Evolutionary conservation across 225 moss, liverwort and hornwort genomes (phyloP), one percentile per base, ranked within the genome.

Genomic region (Sphagnum contortum): DNA sequence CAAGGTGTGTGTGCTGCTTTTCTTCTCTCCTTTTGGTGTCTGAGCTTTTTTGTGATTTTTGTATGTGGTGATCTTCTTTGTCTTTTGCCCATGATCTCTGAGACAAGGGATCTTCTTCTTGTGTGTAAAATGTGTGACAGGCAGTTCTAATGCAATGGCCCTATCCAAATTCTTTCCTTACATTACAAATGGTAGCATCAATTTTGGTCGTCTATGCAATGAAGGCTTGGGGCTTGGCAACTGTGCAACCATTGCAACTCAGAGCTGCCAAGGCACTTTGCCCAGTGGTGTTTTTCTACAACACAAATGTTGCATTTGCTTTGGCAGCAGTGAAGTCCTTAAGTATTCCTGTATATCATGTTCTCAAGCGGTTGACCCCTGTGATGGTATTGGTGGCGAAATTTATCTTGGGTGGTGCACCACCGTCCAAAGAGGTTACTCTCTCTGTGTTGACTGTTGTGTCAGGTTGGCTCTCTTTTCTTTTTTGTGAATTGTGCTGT

Each of bases 111-210:
- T 29, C 11, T 6, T 51, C 60, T 61, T 66, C 8, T 66, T 12
- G 55, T 3, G 47, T 71, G 56, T 64, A 55, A 68, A 81, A 85
- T 3, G 47, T 71, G 56, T 64, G 55, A 68, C 85, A 85, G 85
- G 85, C 85, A 74, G 85, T 85, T 60, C 66, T 85, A 7, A 78
- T 79, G 59, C 78, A 85, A 68, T 85, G 85, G 85, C 85, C 85
- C 55, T 85, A 73, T 68, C 79, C 81, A 50, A 85, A 78, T 59
- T 85, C 85, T 68, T 85, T 85, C 56, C 85, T 85, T 14, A 75
- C 81, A 12, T 67, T 85, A 2, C 85, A 85, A 74, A 85, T 85
- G 85, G 76, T 76, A 58, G 85, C 81, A 62, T 85, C 85, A 50
- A 85, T 85, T 57, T 66, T 81, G 71, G 76, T 85, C 5, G 85